These are phyloP conservation scores for Talinum fruticosum DNA, from an alignment of 148 eudicot genomes.

Conservation along the genomic window DNA sequence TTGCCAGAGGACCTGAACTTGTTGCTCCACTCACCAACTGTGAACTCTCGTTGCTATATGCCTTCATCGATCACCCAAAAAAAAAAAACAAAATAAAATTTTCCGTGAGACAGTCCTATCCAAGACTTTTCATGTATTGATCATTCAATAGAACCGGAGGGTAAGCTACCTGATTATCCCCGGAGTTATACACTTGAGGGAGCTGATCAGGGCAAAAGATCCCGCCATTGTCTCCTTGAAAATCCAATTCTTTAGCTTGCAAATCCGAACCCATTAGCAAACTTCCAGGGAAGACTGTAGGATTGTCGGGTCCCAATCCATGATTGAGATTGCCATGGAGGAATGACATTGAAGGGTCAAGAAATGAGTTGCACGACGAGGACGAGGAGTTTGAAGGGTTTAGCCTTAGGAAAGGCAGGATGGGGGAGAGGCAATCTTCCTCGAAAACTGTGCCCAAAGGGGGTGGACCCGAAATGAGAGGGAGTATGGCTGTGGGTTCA, in stretches of 20 bases:
- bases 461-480: conserved; percentile 35
- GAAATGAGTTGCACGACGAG: conserved; percentile 36
- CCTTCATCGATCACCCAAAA: conserved; percentile 34
- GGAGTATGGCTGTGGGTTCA: conserved; percentile 18
- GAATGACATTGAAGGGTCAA: conserved; percentile 47
- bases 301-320: conserved; percentile 33
- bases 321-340: conserved; percentile 34
- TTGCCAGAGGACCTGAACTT: conserved; percentile 48
- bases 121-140: no score
- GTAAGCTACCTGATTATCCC: conserved; percentile 51
- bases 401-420: conserved; percentile 47
- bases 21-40: conserved; percentile 50
- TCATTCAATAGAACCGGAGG: not conserved
- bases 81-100: not conserved
- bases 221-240: conserved; percentile 61
- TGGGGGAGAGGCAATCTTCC: conserved; percentile 55
- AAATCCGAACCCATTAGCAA: conserved; percentile 39
- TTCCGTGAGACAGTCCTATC: no score
- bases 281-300: conserved; percentile 38
- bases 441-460: conserved; percentile 46
- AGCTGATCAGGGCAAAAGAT: conserved; percentile 47
- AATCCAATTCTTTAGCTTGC: conserved; percentile 54
- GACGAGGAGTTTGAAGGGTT: conserved; percentile 33
- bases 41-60: conserved; percentile 66
- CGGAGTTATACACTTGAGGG: conserved; percentile 35